A percentile compares a stretch with the other conserved stretches of the same genome.
Evolutionary conservation across 495 filamentous ascomycete genomes (phyloP).

Genomic region (Neurospora sp.): DNA sequence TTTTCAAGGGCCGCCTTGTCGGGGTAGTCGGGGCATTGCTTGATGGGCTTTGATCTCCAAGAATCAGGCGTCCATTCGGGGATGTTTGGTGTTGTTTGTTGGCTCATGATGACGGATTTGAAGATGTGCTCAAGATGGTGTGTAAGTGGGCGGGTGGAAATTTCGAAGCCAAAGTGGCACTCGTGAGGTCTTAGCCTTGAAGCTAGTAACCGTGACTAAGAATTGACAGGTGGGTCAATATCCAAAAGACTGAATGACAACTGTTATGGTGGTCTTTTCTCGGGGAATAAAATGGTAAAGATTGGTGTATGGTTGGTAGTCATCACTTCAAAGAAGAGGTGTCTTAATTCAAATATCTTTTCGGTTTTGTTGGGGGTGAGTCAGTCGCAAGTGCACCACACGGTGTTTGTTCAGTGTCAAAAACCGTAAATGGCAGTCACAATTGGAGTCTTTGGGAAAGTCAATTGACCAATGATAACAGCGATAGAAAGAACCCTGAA

Average conservation of each 20-base stretch:
- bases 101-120: slow-evolving; percentile 4
- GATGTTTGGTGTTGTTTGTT: background rate
- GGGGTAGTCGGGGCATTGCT: slow-evolving; percentile 77
- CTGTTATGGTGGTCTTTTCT: background rate
- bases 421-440: background rate
- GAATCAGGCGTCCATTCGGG: slow-evolving; percentile 51
- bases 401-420: background rate
- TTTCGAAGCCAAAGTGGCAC: background rate
- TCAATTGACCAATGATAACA: background rate
- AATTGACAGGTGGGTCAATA: background rate
- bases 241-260: background rate
- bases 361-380: background rate
- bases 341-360: background rate
- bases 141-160: background rate
- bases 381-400: background rate
- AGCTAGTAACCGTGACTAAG: background rate
- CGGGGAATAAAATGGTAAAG: background rate
- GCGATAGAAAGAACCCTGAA: background rate
- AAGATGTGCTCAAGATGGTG: background rate
- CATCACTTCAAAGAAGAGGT: background rate
- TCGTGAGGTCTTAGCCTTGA: background rate
- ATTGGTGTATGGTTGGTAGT: background rate
- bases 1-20: slow-evolving; percentile 53
- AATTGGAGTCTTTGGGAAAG: background rate
- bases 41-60: slow-evolving; percentile 85